phyloP scores from a whole-genome alignment of 2,329 filamentous ascomycete species.

The Sarocladiaceae sp. region DNA sequence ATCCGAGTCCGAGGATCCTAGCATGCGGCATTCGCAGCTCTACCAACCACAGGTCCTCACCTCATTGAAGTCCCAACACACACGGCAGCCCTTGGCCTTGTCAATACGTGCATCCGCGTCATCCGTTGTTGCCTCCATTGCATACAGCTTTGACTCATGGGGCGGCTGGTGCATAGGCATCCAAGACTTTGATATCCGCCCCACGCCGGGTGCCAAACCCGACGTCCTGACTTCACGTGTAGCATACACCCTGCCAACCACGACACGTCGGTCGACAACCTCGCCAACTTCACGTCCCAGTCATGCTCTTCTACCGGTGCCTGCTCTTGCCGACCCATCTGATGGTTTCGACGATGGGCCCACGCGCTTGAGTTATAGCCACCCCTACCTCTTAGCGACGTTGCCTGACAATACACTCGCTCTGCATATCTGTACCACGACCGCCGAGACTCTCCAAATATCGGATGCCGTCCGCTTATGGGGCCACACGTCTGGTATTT shows the following conservation, averaged over 20 bases:
- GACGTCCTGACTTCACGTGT: slow-evolving; percentile 31
- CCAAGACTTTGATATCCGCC: slow-evolving; percentile 73
- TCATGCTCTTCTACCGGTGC: slow-evolving; percentile 3
- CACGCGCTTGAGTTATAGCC: slow-evolving; percentile 63
- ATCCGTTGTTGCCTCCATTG: slow-evolving; percentile 75
- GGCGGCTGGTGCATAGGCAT: slow-evolving; percentile 86
- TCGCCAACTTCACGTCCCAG: slow-evolving; percentile 12
- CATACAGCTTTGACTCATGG: slow-evolving; percentile 75
- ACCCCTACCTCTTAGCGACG: slow-evolving; percentile 81
- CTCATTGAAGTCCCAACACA: slow-evolving; percentile 76
- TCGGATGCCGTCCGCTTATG: slow-evolving; percentile 73
- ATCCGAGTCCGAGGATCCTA: not conserved
- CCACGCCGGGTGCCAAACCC: slow-evolving; percentile 20
- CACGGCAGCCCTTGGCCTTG: slow-evolving; percentile 73
- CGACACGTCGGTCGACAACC: slow-evolving; percentile 18
- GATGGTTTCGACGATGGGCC: slow-evolving; percentile 38
- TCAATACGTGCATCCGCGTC: slow-evolving; percentile 64
- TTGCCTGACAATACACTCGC: slow-evolving; percentile 86
- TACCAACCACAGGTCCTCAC: slow-evolving; percentile 53
- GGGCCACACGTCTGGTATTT: slow-evolving; percentile 89
- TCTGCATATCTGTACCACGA: slow-evolving; percentile 76
- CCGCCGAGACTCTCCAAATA: slow-evolving; percentile 60
- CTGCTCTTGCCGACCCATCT: not conserved
- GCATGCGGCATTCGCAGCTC: slow-evolving; percentile 12
- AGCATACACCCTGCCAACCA: slow-evolving; percentile 30